Evolutionary conservation across 805 yeast genomes (phyloP).

Genomic region (Tetrapisispora iriomotensis): DNA sequence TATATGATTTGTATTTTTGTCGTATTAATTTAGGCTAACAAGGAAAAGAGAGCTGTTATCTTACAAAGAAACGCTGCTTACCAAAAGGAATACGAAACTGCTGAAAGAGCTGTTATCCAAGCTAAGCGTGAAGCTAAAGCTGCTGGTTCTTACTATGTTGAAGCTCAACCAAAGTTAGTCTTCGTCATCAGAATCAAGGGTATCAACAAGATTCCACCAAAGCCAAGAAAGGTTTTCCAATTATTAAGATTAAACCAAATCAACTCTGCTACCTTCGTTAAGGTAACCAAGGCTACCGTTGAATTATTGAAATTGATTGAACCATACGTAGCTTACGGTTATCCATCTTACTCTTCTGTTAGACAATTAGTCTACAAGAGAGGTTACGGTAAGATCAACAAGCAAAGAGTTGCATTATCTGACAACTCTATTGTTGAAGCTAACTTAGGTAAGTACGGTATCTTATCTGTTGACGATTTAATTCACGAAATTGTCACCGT

Average conservation of each 20-base stretch:
- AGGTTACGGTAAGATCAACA: conserved; percentile 95
- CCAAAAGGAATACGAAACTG: conserved; percentile 87
- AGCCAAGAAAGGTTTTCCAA: conserved; percentile 98
- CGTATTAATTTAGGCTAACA: conserved; percentile 33
- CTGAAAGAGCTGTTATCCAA: conserved; percentile 76
- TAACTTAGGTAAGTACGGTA: conserved; percentile 84
- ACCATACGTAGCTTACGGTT: conserved; percentile 96
- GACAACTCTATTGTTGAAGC: conserved; percentile 87
- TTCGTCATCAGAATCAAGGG: conserved; percentile 98
- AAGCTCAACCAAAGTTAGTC: conserved; percentile 89
- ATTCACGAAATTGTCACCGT: conserved; percentile 93
- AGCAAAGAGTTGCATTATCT: conserved; percentile 84
- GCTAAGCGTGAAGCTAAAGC: conserved; percentile 94
- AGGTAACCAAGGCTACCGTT: conserved; percentile 89
- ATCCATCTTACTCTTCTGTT: conserved; percentile 86
- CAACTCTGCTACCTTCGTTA: conserved; percentile 91
- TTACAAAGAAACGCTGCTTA: conserved; percentile 94
- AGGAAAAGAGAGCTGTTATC: conserved; percentile 57
- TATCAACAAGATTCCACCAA: conserved; percentile 96
- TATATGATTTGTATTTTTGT: too few species aligned
- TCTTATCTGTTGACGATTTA: conserved; percentile 83
- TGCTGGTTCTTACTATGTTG: conserved; percentile 87
- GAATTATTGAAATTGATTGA: conserved; percentile 90
- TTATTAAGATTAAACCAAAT: conserved; percentile 87
- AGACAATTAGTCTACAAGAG: conserved; percentile 94